Percentiles rank a stretch among this genome's conserved stretches.
Conservation (phyloP, 371 early-diverging fungal species). For the Mucor indicus region DNA sequence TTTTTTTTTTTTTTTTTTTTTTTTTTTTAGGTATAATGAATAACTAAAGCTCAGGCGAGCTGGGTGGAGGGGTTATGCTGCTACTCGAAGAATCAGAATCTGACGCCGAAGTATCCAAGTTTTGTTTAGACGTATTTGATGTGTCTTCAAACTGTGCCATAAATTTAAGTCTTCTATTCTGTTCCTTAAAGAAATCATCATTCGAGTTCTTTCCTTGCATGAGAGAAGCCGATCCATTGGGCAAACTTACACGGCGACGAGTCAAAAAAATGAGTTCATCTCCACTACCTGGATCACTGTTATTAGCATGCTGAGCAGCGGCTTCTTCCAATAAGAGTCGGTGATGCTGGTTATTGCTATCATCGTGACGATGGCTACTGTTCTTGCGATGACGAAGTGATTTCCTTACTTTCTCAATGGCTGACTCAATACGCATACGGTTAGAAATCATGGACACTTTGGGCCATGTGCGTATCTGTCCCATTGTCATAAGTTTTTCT, state of each 20-base stretch:
- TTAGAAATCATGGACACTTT: constrained; percentile 79
- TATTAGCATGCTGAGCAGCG: constrained; percentile 18
- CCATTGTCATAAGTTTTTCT: constrained; percentile 54
- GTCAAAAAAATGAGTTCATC: constrained; percentile 32
- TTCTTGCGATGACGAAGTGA: constrained; percentile 14
- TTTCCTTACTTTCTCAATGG: constrained; percentile 45
- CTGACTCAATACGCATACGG: constrained; percentile 74
- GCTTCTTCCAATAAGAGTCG: no score
- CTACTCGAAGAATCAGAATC: no score
- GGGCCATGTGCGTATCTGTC: constrained; percentile 74
- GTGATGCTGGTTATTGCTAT: no score
- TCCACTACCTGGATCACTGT: constrained; percentile 36
- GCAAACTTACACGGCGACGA: constrained; percentile 38
- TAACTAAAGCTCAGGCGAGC: no score
- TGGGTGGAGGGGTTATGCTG: no score
- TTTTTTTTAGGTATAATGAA: no score
- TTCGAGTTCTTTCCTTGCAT: no score
- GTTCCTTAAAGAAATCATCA: constrained; percentile 25
- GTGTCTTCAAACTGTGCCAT: constrained; percentile 89
- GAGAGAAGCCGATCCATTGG: constrained; percentile 23
- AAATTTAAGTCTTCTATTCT: constrained; percentile 50
- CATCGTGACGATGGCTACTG: no score
- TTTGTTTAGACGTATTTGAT: no score
- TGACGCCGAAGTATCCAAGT: no score
- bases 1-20: no score